Percentiles rank a stretch among this genome's conserved stretches.
Conservation (phyloP, 2,329 filamentous ascomycete species). For the Magnaporthales sp. region DNA sequence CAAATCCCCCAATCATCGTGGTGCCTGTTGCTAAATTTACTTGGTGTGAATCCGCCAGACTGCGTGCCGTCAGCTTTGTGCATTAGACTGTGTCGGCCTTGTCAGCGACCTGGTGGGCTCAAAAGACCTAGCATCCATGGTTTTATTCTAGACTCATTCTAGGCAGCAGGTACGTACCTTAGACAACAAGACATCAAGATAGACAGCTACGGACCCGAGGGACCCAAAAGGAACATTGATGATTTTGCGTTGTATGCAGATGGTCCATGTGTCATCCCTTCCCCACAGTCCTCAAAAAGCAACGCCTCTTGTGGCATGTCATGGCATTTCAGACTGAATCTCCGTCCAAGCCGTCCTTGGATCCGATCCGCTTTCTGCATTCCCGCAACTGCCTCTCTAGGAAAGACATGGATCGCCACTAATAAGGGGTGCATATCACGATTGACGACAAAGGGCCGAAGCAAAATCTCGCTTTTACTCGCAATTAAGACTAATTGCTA, state of each 20-base stretch:
- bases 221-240: too few relatives aligned
- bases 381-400: not conserved
- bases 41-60: not conserved
- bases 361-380: not conserved
- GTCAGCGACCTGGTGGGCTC: not conserved
- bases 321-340: not conserved
- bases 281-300: not conserved
- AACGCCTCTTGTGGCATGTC: not conserved
- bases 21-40: not conserved
- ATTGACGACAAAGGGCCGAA: not conserved
- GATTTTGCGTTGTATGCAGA: too few relatives aligned
- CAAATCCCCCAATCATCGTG: not conserved
- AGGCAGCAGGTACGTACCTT: not conserved
- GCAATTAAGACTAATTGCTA: not conserved
- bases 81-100: not conserved
- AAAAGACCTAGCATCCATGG: too few relatives aligned
- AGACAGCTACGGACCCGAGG: too few relatives aligned
- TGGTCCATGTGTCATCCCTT: not conserved
- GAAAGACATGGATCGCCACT: not conserved
- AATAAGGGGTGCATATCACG: not conserved
- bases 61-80: not conserved
- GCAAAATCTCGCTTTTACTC: not conserved
- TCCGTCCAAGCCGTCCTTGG: not conserved
- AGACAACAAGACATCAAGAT: too few relatives aligned
- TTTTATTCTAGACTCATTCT: not conserved